Evolutionary conservation across 352 stramenopile genomes (phyloP), one percentile per base, ranked within the genome.

Genomic region (Phytophthora pseudosyringae): DNA sequence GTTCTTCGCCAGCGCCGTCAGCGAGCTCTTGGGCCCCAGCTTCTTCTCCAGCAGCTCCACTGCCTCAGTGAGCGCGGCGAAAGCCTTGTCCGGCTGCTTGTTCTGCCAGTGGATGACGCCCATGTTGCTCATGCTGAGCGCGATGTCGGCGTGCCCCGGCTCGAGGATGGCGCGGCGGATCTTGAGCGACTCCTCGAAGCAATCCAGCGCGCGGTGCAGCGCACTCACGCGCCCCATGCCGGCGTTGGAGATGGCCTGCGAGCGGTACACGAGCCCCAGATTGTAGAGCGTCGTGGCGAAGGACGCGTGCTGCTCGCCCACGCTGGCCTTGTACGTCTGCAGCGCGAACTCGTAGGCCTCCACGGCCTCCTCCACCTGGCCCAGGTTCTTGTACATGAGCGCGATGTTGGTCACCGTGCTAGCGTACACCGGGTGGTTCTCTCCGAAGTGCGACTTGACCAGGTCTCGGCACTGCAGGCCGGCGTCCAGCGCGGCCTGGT

Each of bases 371-470:
- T 91, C 81, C 54, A 81, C 77, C 66, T 90, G 76, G 8, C 85
- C 86, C 64, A 91, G 35, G 64, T 90, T 93, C 75, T 95, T 95
- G 73, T 95, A 88, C 85, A 95, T 94, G 48, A 95, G 82, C 21
- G 87, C 87, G 40, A 95, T 91, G 65, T 95, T 94, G 55, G 85
- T 93, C 51, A 95, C 81, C 38, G 87, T 94, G 52, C 87, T 94
- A 9, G 87, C 87, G 39, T 88, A 95, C 21, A 95, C 87, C 0
- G 87, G 83, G 47, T 95, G 87, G 31, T 73, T 75, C 60, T 92
- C 80, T 44, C 87, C 87, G 48, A 95, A 93, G 59, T 95, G 87
- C 38, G 67, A 50, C 62, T 89, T 76, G 35, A 93, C 83, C 45
- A 82, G 40, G 46, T 95, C 86, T 46, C 86, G 84, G 40, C 86